Percentiles rank a stretch among this genome's conserved stretches.
phyloP scores from a whole-genome alignment of 108 stramenopile genomes.

The Nitzschia putrida region DNA sequence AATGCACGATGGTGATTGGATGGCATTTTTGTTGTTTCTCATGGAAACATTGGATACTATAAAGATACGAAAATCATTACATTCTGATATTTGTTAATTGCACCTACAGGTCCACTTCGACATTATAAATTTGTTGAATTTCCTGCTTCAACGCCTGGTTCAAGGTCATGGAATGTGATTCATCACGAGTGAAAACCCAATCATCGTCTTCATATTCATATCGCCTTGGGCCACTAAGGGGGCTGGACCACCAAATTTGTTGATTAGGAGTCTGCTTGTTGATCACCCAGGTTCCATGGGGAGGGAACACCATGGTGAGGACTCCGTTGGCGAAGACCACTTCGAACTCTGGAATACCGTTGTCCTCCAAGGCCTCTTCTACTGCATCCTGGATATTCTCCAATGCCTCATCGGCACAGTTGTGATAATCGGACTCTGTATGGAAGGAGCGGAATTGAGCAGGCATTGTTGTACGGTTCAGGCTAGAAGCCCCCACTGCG shows the following conservation, averaged over 20 bases:
- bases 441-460: conserved; percentile 35
- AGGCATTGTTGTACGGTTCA: too few relatives aligned
- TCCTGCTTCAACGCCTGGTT: conserved; percentile 53
- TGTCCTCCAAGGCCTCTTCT: conserved; percentile 78
- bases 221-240: conserved; percentile 87
- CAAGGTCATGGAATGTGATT: conserved; percentile 38
- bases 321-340: conserved; percentile 73
- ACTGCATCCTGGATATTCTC: conserved; percentile 87
- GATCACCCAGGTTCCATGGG: conserved; percentile 90
- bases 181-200: conserved; percentile 77
- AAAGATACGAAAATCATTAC: too few relatives aligned
- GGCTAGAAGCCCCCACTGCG: too few relatives aligned
- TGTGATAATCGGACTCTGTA: conserved; percentile 78
- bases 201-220: conserved; percentile 72
- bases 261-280: conserved; percentile 97
- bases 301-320: conserved; percentile 68
- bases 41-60: too few relatives aligned
- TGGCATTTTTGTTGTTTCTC: too few relatives aligned
- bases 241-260: conserved; percentile 92
- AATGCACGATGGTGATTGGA: too few relatives aligned
- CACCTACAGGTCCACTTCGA: conserved; percentile 49
- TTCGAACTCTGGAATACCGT: conserved; percentile 54
- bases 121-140: conserved; percentile 51
- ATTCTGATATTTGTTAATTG: not conserved
- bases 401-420: conserved; percentile 83